Base-by-base conservation (phyloP, 805 yeast species). In the Teunomyces panamensis region DNA sequence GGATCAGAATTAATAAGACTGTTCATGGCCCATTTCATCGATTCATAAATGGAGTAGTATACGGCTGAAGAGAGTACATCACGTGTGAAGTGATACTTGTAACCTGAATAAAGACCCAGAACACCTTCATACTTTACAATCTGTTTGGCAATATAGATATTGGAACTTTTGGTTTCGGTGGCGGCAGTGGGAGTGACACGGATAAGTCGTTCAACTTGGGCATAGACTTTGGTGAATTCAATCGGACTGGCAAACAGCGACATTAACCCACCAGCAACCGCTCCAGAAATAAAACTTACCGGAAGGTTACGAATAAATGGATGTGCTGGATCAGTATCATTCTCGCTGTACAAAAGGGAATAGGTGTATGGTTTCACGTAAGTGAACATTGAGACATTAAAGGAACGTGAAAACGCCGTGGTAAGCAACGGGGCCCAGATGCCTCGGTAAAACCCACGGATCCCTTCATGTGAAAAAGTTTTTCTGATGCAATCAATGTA, bases 181-280 rank as follows among this genome's bases (percentile, higher is more conserved):
- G 50, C 52, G 9, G 37, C 26, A 10, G 6, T 13, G 7, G 47
- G n/a, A 29, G 49, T 46, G 33, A 56, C 52, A 54, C 64, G 65
- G 30, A 79, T 79, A 37, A 81, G 58, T 17, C 72, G 55, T n/a
- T 75, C 83, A 33, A 89, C 78, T 63, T 89, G 96, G 32, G 92
- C 85, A 51, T 85, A 87, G 7, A 88, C 74, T 63, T 89, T 89
- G 42, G 92, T 83, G 65, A 87, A 80, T 63, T 89, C 96, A 61
- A 89, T 89, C 1, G 96, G 96, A 55, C 92, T 85, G 2, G 90
- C 87, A 62, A 83, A 80, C 5, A 76, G 30, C 3, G 89, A 76
- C 10, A 86, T 81, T 2, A 74, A 65, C 5, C 79, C 79, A 4
- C 96, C 96, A 0, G 94, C 81, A 0, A 80, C 51, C 3, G 78